These are phyloP conservation scores for Chaetomium globosum DNA, from an alignment of 2,329 filamentous ascomycete species.

Conservation along the genomic window DNA sequence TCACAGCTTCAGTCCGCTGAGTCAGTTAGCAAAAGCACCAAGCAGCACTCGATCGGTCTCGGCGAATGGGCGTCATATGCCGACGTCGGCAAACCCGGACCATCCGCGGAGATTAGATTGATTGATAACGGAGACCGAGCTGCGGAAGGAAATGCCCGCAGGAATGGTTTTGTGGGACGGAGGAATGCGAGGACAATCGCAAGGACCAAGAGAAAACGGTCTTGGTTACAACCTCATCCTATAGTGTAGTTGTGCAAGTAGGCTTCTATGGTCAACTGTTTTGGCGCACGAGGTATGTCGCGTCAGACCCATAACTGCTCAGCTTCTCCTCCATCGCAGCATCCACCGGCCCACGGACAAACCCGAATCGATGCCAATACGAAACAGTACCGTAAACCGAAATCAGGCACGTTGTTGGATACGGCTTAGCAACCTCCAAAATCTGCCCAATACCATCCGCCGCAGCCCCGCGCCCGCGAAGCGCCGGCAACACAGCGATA, in stretches of 20 bases:
- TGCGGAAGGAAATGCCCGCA: not conserved
- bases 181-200: no score
- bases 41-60: constrained; percentile 12
- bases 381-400: constrained; percentile 43
- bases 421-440: constrained; percentile 36
- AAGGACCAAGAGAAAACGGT: no score
- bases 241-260: no score
- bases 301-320: constrained; percentile 41
- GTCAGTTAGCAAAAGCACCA: constrained; percentile 23
- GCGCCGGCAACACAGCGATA: constrained; percentile 40
- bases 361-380: constrained; percentile 44
- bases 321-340: constrained; percentile 39
- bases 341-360: constrained; percentile 35
- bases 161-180: no score
- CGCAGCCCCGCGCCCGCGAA: constrained; percentile 40
- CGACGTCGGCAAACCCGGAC: constrained; percentile 33
- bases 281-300: constrained; percentile 37
- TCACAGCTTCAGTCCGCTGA: not conserved
- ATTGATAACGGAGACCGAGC: constrained; percentile 37
- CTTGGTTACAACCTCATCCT: no score
- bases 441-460: constrained; percentile 35
- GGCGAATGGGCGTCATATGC: constrained; percentile 30
- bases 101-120: constrained; percentile 38
- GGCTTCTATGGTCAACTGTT: constrained; percentile 4
- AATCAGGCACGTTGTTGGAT: constrained; percentile 40